Evolutionary conservation across 2,329 filamentous ascomycete genomes (phyloP), one percentile per base, ranked within the genome.

Genomic region (Stemphylium lycopersici): DNA sequence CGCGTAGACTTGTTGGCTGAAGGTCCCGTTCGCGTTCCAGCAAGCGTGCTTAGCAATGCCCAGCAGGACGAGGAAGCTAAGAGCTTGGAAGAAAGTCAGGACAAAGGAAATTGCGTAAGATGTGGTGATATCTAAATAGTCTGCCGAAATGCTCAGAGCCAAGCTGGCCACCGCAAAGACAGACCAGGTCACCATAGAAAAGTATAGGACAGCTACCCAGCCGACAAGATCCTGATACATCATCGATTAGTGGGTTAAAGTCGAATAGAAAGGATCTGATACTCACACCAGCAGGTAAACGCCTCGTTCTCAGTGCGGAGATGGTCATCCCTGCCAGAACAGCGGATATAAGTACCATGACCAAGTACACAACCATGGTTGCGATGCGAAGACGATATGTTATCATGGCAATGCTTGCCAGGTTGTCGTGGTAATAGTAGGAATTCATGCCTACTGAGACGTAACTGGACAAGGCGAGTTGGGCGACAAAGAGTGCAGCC

Each of bases 21-120:
- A 36, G 2, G 12, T 16, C 7, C 16, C 11, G 10, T 32, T 18
- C 18, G 51, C 40, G 10, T 18, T 53, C 59, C 62, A 63, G 12
- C 55, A 55, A 8, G 26, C 8, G 12, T 61, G 61, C 47, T 62
- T 69, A 4, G 63, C 62, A 33, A 71, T 59, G 26, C 59, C 53
- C 22, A 70, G 44, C 3, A 71, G 39, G 13, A 57, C 34, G 13
- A 68, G 47, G 20, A 58, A 70, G 44, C 59, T 57, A 16, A 67
- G 40, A 2, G 55, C 46, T 37, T 58, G 55, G 51, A 61, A 67
- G 29, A 66, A 53, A 29, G 52, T 46, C 13, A 13, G 10, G 15
- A 71, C 34, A 16, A 58, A 71, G 1, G 26, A 16, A 22, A 65
- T 40, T 11, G 61, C 62, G 4, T 39, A 12, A 2, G 4, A 3